A percentile compares a stretch with the other conserved stretches of the same genome.
Evolutionary conservation across 371 early-diverging fungal species (phyloP).

Genomic region (Mucor mucedo): DNA sequence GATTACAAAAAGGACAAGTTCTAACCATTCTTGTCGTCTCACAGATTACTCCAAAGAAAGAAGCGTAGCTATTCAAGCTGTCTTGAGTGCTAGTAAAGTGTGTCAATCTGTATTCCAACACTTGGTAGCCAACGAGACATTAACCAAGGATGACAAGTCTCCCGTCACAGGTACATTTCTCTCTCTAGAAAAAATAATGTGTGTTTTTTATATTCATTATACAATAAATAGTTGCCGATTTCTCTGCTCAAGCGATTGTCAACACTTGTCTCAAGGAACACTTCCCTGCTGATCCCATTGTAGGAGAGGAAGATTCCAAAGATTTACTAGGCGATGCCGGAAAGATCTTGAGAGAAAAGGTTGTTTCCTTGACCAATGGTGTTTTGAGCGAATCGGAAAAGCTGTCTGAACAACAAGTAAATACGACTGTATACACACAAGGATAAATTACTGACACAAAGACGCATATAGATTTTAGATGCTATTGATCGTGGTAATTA

Average conservation of each 20-base stretch:
- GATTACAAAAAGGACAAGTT: background rate
- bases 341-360: conserved; percentile 71
- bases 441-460: background rate
- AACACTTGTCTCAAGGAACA: conserved; percentile 73
- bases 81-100: conserved; percentile 81
- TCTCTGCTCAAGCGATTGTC: conserved; percentile 95
- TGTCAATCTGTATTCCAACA: conserved; percentile 84
- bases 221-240: conserved; percentile 83
- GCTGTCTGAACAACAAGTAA: conserved; percentile 72
- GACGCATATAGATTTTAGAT: conserved; percentile 62
- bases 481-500: conserved; percentile 92
- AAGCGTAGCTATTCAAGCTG: conserved; percentile 86
- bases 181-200: background rate
- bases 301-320: conserved; percentile 93
- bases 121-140: conserved; percentile 77
- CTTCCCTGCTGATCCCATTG: conserved; percentile 88
- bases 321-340: conserved; percentile 81
- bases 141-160: conserved; percentile 91
- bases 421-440: background rate
- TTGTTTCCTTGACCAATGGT: conserved; percentile 79
- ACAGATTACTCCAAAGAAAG: conserved; percentile 71
- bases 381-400: conserved; percentile 56
- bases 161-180: conserved; percentile 85
- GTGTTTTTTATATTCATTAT: background rate
- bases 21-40: background rate